phyloP scores from a whole-genome alignment of 2,329 filamentous ascomycete species.

The Aschersonia sp. region DNA sequence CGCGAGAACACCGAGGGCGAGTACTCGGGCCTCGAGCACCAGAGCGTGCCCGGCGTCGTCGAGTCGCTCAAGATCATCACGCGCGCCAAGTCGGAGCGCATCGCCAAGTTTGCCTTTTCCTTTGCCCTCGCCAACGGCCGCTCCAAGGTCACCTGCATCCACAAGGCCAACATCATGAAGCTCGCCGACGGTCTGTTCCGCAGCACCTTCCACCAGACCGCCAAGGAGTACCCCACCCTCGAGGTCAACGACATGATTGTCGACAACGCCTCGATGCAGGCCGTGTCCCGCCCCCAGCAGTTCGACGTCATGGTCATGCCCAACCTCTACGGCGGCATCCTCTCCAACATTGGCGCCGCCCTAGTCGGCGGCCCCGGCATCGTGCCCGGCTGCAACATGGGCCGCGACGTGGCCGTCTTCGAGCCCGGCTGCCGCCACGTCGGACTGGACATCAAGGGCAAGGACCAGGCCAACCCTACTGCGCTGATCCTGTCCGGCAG shows the following conservation, averaged over 20 bases:
- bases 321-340: slow-evolving; percentile 95
- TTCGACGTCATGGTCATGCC: slow-evolving; percentile 99
- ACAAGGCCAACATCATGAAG: slow-evolving; percentile 99
- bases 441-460: slow-evolving; percentile 98
- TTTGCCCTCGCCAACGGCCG: slow-evolving; percentile 98
- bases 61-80: slow-evolving; percentile 99
- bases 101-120: slow-evolving; percentile 95
- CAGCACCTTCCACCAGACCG: slow-evolving; percentile 85
- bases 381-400: slow-evolving; percentile 99
- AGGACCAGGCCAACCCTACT: slow-evolving; percentile 97
- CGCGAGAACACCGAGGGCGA: slow-evolving; percentile 99
- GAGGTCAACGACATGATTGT: slow-evolving; percentile 99
- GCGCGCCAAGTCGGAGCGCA: slow-evolving; percentile 95
- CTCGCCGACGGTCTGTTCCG: slow-evolving; percentile 97
- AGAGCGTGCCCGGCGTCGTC: slow-evolving; percentile 89
- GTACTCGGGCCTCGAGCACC: slow-evolving; percentile 98
- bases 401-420: slow-evolving; percentile 93
- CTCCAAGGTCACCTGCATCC: slow-evolving; percentile 98
- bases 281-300: slow-evolving; percentile 88
- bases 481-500: slow-evolving; percentile 87
- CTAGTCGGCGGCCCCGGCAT: slow-evolving; percentile 94
- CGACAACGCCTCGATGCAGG: slow-evolving; percentile 99
- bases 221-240: slow-evolving; percentile 88
- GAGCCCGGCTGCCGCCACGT: slow-evolving; percentile 99
- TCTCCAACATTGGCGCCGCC: slow-evolving; percentile 96